Evolutionary conservation across 176 grass and related monocot species (phyloP), one percentile per base, ranked within the genome.

Genomic region (Tillandsia fasciculata): DNA sequence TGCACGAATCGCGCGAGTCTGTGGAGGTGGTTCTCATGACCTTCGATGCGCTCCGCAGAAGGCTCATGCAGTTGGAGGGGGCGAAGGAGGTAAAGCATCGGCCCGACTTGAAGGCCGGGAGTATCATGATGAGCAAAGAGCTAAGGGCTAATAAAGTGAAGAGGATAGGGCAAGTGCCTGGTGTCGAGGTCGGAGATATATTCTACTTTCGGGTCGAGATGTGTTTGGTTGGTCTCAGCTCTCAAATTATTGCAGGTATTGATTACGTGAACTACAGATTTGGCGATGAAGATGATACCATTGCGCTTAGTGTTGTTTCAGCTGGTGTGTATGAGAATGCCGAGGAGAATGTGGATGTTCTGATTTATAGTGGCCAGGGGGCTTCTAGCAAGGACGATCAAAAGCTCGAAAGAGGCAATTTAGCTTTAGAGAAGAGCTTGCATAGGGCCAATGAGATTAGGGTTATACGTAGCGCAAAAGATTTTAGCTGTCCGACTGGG

Each of bases 191-290:
- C 65, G 91, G 91, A 63, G 91, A 96, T 53, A 91, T 90, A 79
- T 96, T 87, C 67, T 96, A 91, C 83, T 96, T 96, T 65, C 86
- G 87, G 66, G 88, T 96, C 3, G 91, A 96, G 78, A 91, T 91
- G 84, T 91, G 87, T 68, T 75, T 96, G 65, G 84, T 96, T 11
- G 91, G 91, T 9, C 57, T 96, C 64, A 85, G 88, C 78, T 72
- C 68, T 67, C 87, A 96, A 58, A 83, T 67, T 68, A 80, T 96
- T 67, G 70, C 82, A 2, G 91, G 91, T 58, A 96, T 96, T 75
- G 91, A 96, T 76, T 96, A 91, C 51, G 85, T 80, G 69, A 79
- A 78, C 72, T 26, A 53, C 51, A 87, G 79, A 47, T 91, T 87
- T 51, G 80, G 71, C 48, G 67, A 72, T 57, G 80, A 81, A 64